Base-by-base conservation (phyloP, 139 green algal species). In the Haematococcus sp. region DNA sequence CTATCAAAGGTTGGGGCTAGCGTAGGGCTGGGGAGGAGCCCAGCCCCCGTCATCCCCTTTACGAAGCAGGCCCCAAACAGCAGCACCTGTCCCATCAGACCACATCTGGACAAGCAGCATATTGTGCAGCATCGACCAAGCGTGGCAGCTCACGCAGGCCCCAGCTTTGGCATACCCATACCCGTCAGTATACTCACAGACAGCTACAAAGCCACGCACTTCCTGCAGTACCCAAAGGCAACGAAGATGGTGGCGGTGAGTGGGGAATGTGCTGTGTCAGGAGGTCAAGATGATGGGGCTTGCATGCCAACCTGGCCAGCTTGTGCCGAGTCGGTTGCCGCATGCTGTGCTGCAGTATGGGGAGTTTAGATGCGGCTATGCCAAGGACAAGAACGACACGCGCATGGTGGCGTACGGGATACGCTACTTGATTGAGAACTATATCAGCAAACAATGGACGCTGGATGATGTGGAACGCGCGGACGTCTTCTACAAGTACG, bases 161-260 rank as follows among this genome's bases (percentile, higher is more conserved):
- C 40, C 7, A 49, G 11, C 11, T 49, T 19, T 49, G 40, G 40
- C 11, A 49, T 49, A 49, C 40, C 40, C 40, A 49, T 49, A 7
- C 40, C 40, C 7, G 11, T 49, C 40, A 49, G 40, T 49, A 49
- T 49, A 49, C 78, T 95, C 49, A 90, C 89, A 17, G 92, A 97
- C 61, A 85, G 59, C 35, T 97, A 95, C 80, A 95, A 95, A 63
- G 84, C 91, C 15, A 88, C 86, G 2, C 91, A 95, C 73, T 95
- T 82, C 56, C 43, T 92, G 19, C 89, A 86, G 40, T 97, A 97
- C 55, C 92, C 92, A 0, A 55, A 71, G 2, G 78, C 80, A 0
- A 80, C 68, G 16, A 88, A 93, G 67, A 92, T 97, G 88, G 89
- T 95, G 9, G 90, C 91, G 76, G 91, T 96, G 74, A 76, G 91